phyloP scores from a whole-genome alignment of 495 filamentous ascomycete species.

The Trichoderma orchidacearum region DNA sequence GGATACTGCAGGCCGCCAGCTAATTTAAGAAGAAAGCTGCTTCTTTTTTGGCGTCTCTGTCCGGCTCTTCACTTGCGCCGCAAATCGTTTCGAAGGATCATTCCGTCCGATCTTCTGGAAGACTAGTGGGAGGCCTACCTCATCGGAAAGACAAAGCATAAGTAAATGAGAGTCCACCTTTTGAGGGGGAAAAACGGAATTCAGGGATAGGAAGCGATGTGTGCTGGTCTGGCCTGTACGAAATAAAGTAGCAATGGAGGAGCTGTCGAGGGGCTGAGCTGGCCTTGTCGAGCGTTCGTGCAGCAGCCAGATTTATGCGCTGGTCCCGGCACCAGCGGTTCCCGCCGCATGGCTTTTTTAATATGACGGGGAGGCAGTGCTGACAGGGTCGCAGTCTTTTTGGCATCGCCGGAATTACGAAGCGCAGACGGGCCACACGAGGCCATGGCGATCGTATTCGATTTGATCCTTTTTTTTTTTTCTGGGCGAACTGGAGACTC shows the following conservation, averaged over 20 bases:
- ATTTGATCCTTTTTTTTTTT: not conserved
- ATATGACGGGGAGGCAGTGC: not conserved
- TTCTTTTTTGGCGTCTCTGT: too few relatives aligned
- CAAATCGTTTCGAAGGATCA: too few relatives aligned
- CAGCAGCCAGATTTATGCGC: not conserved
- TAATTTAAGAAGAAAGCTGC: too few relatives aligned
- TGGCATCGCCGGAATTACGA: not conserved
- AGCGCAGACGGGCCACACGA: not conserved
- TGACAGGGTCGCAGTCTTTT: not conserved
- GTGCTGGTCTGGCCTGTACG: too few relatives aligned
- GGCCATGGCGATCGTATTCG: not conserved
- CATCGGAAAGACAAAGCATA: too few relatives aligned
- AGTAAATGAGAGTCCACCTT: not conserved
- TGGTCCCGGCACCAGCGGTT: not conserved
- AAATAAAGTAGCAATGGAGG: too few relatives aligned
- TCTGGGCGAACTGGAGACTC: not conserved
- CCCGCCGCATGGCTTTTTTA: not conserved
- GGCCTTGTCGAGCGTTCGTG: not conserved
- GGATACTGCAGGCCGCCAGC: too few relatives aligned
- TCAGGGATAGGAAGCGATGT: not conserved
- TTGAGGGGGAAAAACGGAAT: not conserved
- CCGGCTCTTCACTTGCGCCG: too few relatives aligned
- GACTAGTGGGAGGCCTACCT: too few relatives aligned
- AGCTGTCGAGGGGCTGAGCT: not conserved
- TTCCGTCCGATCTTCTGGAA: too few relatives aligned